These are phyloP conservation scores for Pisolithus orientalis DNA, from an alignment of 768 basidiomycete species.

Conservation along the genomic window DNA sequence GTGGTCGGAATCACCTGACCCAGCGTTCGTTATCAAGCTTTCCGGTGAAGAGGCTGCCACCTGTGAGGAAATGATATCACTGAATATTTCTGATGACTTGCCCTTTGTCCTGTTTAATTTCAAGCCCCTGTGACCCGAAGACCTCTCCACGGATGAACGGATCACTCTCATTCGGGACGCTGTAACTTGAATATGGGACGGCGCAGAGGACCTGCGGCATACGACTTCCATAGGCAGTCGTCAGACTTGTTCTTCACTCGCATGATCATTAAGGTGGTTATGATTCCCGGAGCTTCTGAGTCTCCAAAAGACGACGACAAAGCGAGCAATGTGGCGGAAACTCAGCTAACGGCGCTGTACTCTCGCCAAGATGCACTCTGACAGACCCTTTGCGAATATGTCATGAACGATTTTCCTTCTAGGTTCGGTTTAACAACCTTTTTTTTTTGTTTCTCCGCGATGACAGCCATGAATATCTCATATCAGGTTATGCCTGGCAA, in stretches of 20 bases:
- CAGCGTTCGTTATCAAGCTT: conserved; percentile 34
- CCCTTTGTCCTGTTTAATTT: conserved; percentile 60
- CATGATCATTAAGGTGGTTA: conserved; percentile 78
- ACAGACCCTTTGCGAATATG: conserved; percentile 75
- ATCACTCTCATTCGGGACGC: conserved; percentile 49
- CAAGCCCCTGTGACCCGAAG: conserved; percentile 72
- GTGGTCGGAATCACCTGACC: not conserved
- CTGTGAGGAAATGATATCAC: conserved; percentile 28
- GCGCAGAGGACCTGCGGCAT: conserved; percentile 49
- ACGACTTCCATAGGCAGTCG: conserved; percentile 36
- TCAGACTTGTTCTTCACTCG: conserved; percentile 66
- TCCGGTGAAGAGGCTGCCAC: conserved; percentile 37
- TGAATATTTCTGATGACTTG: conserved; percentile 35
- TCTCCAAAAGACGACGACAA: conserved; percentile 9
- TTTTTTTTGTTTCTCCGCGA: conserved; percentile 3
- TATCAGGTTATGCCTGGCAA: conserved; percentile 76
- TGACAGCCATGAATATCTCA: not conserved
- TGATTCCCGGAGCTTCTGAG: conserved; percentile 11
- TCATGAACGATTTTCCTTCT: conserved; percentile 80
- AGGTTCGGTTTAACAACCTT: conserved; percentile 53
- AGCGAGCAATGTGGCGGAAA: conserved; percentile 24
- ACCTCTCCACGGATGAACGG: conserved; percentile 53
- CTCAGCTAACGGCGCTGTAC: conserved; percentile 40
- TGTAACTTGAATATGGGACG: conserved; percentile 66
- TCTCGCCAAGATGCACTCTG: conserved; percentile 68